phyloP scores from a whole-genome alignment of 805 yeast species.

The Candida odintsovae region DNA sequence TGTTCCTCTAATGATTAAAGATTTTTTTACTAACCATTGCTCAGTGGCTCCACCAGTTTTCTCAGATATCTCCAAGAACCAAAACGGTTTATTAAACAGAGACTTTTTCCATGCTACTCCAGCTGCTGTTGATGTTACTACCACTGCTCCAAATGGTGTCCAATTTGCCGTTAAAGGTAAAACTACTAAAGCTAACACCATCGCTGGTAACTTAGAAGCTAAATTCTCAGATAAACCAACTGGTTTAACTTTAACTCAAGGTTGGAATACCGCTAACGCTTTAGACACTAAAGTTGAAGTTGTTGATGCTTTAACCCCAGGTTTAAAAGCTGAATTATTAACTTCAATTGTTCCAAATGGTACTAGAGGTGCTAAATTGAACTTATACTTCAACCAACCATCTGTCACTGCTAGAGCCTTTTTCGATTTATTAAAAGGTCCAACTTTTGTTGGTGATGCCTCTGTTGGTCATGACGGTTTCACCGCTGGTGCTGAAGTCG shows the following conservation, averaged over 20 bases:
- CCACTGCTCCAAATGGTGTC: slow-evolving; percentile 95
- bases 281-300: slow-evolving; percentile 91
- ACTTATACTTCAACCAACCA: slow-evolving; percentile 87
- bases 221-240: slow-evolving; percentile 89
- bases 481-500: slow-evolving; percentile 95
- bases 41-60: slow-evolving; percentile 81
- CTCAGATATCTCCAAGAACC: slow-evolving; percentile 87
- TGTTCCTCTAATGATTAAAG: too few species aligned
- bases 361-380: slow-evolving; percentile 81
- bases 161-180: slow-evolving; percentile 92
- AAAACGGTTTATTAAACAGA: slow-evolving; percentile 82
- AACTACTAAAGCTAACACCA: slow-evolving; percentile 69
- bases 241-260: slow-evolving; percentile 92
- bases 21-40: neutral
- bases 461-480: slow-evolving; percentile 94
- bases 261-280: slow-evolving; percentile 94
- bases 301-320: slow-evolving; percentile 87
- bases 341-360: slow-evolving; percentile 84
- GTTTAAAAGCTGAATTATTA: slow-evolving; percentile 87
- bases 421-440: slow-evolving; percentile 93
- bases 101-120: slow-evolving; percentile 93
- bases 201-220: slow-evolving; percentile 86
- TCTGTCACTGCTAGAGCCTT: slow-evolving; percentile 91
- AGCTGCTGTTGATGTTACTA: slow-evolving; percentile 82
- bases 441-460: slow-evolving; percentile 91